A percentile compares a stretch with the other conserved stretches of the same genome.
Conservation (phyloP, 1,284 basidiomycete genomes). For the Cryptococcus sp. region DNA sequence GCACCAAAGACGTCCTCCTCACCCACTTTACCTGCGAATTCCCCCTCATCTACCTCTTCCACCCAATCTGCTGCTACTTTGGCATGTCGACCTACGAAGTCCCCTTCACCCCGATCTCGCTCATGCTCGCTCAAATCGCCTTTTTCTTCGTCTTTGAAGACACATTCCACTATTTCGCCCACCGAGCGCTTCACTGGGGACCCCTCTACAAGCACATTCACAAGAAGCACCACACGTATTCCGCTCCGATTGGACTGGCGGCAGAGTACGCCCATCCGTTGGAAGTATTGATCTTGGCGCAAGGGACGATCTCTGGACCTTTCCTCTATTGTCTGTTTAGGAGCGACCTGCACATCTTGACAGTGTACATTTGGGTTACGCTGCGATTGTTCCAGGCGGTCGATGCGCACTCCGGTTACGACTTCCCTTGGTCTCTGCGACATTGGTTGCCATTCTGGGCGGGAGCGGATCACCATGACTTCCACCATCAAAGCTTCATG, state of each 20-base stretch:
- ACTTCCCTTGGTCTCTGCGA: conserved; percentile 96
- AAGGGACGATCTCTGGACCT: conserved; percentile 81
- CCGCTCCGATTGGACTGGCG: conserved; percentile 48
- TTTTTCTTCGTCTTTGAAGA: conserved; percentile 97
- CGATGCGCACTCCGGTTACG: conserved; percentile 95
- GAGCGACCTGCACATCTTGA: conserved; percentile 62
- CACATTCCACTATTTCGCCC: conserved; percentile 74
- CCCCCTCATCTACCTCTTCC: conserved; percentile 95
- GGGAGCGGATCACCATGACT: conserved; percentile 96
- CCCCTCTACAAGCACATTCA: conserved; percentile 94
- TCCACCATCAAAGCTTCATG: conserved; percentile 59
- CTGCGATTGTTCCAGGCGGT: conserved; percentile 95
- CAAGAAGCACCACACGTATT: conserved; percentile 75
- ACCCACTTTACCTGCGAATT: conserved; percentile 96
- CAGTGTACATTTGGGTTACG: conserved; percentile 89
- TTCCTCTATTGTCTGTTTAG: conserved; percentile 66
- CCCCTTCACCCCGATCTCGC: conserved; percentile 70
- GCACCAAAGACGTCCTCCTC: conserved; percentile 88
- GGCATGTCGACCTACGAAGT: conserved; percentile 85
- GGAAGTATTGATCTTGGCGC: conserved; percentile 81
- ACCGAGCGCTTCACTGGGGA: conserved; percentile 85
- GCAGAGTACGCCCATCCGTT: conserved; percentile 96
- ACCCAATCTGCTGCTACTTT: conserved; percentile 82
- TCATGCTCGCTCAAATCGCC: conserved; percentile 72
- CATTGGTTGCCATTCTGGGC: conserved; percentile 96